Base-by-base conservation (phyloP, 805 yeast species). In the Hanseniaspora clermontiae region DNA sequence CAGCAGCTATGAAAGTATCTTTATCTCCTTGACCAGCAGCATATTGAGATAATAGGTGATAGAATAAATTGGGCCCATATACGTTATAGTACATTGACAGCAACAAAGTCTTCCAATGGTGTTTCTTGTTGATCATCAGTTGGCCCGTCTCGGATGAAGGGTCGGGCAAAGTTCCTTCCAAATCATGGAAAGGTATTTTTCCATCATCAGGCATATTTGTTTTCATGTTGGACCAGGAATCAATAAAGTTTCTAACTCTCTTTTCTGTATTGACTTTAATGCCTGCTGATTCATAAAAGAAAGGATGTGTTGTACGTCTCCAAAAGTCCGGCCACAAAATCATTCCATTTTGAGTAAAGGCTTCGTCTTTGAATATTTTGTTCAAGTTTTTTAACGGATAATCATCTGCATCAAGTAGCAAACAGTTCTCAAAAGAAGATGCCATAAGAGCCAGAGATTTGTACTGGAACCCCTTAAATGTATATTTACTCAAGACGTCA, bases 311-410 rank as follows among this genome's bases (percentile, higher is more conserved):
- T 7, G 90, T 81, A 61, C 95, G 76, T 67, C 83, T 78, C 95
- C 95, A 87, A 67, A 82, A 87, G 68, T 87, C 96, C 1, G 95
- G 95, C 91, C 95, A 87, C 29, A 81, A 66, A 29, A 82, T 69
- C 66, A 79, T 68, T 58, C 82, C 79, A 58, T 73, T 69, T 12
- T 74, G 66, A 17, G 63, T 60, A 68, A 77, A 87, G 0, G 87
- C 81, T 47, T 80, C 79, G 12, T 76, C 68, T 4, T 70, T 70
- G 65, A 87, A 84, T 24, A 86, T 65, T 19, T 67, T 65, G 61
- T 81, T 85, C 2, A 91, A 83, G 12, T 81, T 75, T 62, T 74
- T 75, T 2, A 83, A 77, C 0, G 95, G 89, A 59, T 82, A 75
- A 60, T 84, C 81, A 67, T 87, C 95, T 40, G 90, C 80, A 65